Percentiles rank a stretch among this genome's conserved stretches.
Evolutionary conservation across 768 basidiomycete genomes (phyloP).

Genomic region (Paxillus ammoniavirescens): DNA sequence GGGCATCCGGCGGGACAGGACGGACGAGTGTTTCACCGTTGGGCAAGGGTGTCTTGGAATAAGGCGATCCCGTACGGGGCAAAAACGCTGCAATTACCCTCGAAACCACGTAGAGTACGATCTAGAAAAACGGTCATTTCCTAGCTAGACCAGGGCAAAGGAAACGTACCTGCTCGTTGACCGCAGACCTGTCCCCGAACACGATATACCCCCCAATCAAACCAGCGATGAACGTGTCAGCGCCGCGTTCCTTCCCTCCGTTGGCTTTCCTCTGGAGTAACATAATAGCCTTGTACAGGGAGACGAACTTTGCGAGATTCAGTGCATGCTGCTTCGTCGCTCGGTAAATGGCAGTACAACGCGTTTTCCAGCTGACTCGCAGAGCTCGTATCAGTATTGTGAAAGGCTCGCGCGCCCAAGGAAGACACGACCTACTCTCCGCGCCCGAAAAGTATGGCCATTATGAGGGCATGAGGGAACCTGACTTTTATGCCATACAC

Average conservation of each 20-base stretch:
- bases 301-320: slow-evolving; percentile 92
- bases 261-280: slow-evolving; percentile 80
- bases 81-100: slow-evolving; percentile 91
- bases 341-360: slow-evolving; percentile 65
- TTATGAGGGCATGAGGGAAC: slow-evolving; percentile 95
- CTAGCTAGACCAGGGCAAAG: slow-evolving; percentile 1
- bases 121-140: slow-evolving; percentile 45
- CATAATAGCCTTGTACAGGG: slow-evolving; percentile 85
- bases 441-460: slow-evolving; percentile 91
- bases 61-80: slow-evolving; percentile 66
- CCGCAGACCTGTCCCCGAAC: slow-evolving; percentile 81
- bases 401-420: slow-evolving; percentile 1
- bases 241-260: slow-evolving; percentile 74
- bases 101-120: slow-evolving; percentile 94
- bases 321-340: slow-evolving; percentile 89
- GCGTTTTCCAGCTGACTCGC: slow-evolving; percentile 62
- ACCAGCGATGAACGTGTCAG: slow-evolving; percentile 92
- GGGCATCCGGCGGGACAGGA: slow-evolving; percentile 81
- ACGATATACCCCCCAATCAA: slow-evolving; percentile 88
- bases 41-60: slow-evolving; percentile 44
- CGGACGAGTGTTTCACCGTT: slow-evolving; percentile 45
- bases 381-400: background rate
- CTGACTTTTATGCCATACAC: slow-evolving; percentile 90
- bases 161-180: slow-evolving; percentile 82
- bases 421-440: slow-evolving; percentile 67